Evolutionary conservation across 441 rosid genomes (phyloP).

Genomic region (Adansonia rubrostipa): DNA sequence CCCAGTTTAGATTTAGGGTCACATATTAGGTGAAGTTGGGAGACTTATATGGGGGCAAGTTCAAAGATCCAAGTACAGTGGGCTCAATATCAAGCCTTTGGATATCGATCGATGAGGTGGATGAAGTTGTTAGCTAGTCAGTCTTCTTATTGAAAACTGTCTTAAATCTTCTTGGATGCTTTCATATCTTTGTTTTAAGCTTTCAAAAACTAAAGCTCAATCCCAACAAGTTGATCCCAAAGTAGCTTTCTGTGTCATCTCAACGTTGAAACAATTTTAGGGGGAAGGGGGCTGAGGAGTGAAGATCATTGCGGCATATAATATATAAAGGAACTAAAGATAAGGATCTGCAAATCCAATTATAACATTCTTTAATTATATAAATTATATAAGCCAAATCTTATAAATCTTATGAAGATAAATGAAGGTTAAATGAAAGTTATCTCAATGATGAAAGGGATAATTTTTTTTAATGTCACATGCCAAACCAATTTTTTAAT

Average conservation of each 20-base stretch:
- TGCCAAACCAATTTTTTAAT: no score
- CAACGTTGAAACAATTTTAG: neutral
- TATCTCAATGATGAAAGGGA: no score
- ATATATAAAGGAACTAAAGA: neutral
- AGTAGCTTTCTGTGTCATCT: conserved; percentile 5
- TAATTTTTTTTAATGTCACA: no score
- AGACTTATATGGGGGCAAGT: neutral
- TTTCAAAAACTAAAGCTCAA: conserved; percentile 2
- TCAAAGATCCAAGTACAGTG: conserved; percentile 56
- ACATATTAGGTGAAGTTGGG: conserved; percentile 46
- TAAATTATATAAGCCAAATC: neutral
- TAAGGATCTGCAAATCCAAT: neutral
- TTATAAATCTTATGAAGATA: no score
- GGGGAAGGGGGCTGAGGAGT: neutral
- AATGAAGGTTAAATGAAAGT: no score
- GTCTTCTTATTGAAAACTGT: conserved; percentile 7
- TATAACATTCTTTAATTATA: neutral
- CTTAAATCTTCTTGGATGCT: neutral
- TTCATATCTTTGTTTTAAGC: neutral
- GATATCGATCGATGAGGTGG: conserved; percentile 34
- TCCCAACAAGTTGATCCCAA: neutral
- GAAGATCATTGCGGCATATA: neutral
- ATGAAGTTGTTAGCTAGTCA: conserved; percentile 40
- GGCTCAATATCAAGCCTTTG: conserved; percentile 34
- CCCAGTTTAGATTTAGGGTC: conserved; percentile 27